Evolutionary conservation across 306 rosid species (phyloP).

Genomic region (Datisca glomerata): DNA sequence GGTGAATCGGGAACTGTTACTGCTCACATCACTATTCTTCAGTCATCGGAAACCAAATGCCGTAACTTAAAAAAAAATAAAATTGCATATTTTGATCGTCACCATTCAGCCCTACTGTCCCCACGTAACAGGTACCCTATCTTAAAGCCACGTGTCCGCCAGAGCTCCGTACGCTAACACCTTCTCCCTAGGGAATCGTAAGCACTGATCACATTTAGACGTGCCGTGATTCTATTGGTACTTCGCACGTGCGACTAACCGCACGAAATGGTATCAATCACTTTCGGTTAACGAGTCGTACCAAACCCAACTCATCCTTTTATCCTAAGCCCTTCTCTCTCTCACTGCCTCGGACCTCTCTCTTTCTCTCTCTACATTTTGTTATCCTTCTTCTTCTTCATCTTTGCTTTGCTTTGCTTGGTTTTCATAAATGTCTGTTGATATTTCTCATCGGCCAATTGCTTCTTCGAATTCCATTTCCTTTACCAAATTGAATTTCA

Average conservation of each 20-base stretch:
- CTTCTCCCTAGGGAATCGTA: background rate
- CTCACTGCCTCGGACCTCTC: background rate
- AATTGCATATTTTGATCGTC: too few species aligned
- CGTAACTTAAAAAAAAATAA: too few species aligned
- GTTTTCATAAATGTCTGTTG: too few species aligned
- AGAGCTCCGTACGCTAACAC: background rate
- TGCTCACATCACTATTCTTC: too few species aligned
- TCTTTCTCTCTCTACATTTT: background rate
- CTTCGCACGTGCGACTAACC: background rate
- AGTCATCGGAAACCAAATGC: too few species aligned
- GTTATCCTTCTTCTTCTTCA: background rate
- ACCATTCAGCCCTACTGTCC: too few species aligned
- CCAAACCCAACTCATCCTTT: background rate
- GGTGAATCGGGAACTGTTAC: background rate
- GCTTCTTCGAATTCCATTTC: background rate
- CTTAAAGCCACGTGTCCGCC: background rate
- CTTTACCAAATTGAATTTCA: background rate
- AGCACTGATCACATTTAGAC: background rate
- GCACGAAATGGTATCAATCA: background rate
- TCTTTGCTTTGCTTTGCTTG: background rate
- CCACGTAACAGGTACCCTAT: too few species aligned
- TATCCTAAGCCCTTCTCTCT: background rate
- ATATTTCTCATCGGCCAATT: too few species aligned
- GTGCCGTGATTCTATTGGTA: background rate
- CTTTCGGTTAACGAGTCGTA: constrained; percentile 1